Base-by-base conservation (phyloP, 768 basidiomycete species). In the Galerina marginata region DNA sequence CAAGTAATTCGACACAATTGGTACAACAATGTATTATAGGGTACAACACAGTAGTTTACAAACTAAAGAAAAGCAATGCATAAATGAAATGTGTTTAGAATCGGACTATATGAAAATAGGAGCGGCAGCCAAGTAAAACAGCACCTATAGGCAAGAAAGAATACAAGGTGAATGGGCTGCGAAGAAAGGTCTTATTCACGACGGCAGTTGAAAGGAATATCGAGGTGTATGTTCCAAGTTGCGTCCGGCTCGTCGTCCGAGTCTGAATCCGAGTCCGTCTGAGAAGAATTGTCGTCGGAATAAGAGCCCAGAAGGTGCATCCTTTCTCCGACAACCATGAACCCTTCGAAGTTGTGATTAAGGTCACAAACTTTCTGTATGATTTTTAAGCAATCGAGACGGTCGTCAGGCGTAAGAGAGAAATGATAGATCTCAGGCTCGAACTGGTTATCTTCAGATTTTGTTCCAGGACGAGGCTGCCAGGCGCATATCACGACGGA, bases 361-460 rank as follows among this genome's bases (percentile, higher is more conserved):
- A 71, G 44, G 15, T 65, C 51, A 51, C 62, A 70, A 1, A 72
- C 12, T 29, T 53, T 55, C 2, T 66, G 46, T 11, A 56, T 47
- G 38, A 68, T 39, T n/a, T 71, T 58, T 1, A 74, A 66, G 43
- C 65, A 69, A 11, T 42, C 50, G 33, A 70, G 62, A 25, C 54
- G 47, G 25, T 71, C 69, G 4, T 67, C 58, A 5, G 71, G 70
- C 4, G 58, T 64, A 3, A 70, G 58, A 15, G 60, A 29, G 26
- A 71, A 67, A 38, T 65, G 65, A 65, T 68, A 73, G 0, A 69
- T 43, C 48, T 74, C 72, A 0, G 69, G 71, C 29, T 64, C 20
- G 20, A 52, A 36, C 3, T 54, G 39, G 9, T 15, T 48, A 4
- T 37, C 25, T 9, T 16, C 38, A 4, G 61, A 52, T 38, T 39